Conservation (phyloP, 169 alveolate genomes). For the Amoebophrya sp. region DNA sequence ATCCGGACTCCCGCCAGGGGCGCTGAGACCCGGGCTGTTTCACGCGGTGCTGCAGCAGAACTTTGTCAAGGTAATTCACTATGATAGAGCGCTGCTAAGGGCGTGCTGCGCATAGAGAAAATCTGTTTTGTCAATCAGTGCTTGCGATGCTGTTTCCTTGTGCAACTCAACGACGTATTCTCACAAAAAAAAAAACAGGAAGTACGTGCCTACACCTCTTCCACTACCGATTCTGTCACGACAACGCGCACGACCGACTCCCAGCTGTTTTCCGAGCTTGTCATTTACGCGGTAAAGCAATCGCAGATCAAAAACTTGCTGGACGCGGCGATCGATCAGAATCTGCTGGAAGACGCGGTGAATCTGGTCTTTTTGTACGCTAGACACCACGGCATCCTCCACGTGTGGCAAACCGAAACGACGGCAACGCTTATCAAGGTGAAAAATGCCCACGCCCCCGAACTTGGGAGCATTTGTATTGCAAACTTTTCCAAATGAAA, state of each 20-base stretch:
- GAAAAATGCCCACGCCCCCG: not conserved
- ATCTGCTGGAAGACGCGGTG: not conserved
- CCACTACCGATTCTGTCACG: not conserved
- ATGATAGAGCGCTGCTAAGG: no score
- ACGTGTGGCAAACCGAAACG: not conserved
- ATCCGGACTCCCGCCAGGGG: no score
- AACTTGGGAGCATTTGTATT: not conserved
- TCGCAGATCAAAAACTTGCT: not conserved
- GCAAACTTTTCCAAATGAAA: not conserved
- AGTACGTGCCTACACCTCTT: not conserved
- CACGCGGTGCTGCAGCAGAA: no score
- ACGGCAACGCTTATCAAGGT: not conserved
- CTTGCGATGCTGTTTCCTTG: not conserved
- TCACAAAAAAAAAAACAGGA: not conserved
- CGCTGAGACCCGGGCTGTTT: no score
- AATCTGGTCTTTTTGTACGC: not conserved
- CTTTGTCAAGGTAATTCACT: no score
- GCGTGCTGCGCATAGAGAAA: not conserved
- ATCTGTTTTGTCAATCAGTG: not conserved
- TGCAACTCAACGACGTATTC: not conserved
- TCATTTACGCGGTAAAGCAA: not conserved
- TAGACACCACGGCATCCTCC: not conserved
- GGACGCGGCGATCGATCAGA: not conserved
- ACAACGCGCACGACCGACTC: not conserved
- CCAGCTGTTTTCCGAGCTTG: not conserved